Evolutionary conservation across 306 rosid species (phyloP).

Genomic region (Trifolium repens): DNA sequence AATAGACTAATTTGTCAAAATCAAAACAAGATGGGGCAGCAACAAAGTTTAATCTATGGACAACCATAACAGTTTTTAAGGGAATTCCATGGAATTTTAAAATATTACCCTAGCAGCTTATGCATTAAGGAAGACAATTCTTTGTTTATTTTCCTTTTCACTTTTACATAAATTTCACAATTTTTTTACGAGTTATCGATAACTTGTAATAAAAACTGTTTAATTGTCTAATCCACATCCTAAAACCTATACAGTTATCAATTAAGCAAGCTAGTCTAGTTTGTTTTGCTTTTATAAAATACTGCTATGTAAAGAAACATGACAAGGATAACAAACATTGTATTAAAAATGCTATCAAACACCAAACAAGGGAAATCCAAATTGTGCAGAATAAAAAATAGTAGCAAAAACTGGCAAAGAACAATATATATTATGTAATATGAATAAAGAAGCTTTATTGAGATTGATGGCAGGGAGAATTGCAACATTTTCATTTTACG

Average conservation of each 20-base stretch:
- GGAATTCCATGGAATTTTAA: no score
- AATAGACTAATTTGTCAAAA: background rate
- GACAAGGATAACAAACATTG: background rate
- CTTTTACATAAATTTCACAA: background rate
- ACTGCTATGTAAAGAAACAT: constrained; percentile 4
- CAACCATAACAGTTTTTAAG: no score
- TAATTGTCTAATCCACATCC: background rate
- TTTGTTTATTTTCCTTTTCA: background rate
- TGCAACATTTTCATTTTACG: background rate
- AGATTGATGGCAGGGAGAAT: background rate
- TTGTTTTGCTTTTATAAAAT: constrained; percentile 17
- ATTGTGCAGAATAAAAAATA: background rate
- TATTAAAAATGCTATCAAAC: background rate
- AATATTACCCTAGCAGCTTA: background rate
- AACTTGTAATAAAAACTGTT: background rate
- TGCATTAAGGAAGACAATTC: background rate
- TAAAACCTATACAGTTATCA: constrained; percentile 5
- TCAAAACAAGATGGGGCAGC: background rate
- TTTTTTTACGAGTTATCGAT: background rate
- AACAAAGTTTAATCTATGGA: background rate
- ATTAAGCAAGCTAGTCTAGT: background rate
- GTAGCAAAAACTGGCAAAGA: background rate
- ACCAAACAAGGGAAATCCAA: constrained; percentile 2
- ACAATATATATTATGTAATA: background rate
- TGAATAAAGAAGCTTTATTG: constrained; percentile 7